Evolutionary conservation across 129 eudicot genomes (phyloP), one percentile per base, ranked within the genome.

Genomic region (Escallonia rubra): DNA sequence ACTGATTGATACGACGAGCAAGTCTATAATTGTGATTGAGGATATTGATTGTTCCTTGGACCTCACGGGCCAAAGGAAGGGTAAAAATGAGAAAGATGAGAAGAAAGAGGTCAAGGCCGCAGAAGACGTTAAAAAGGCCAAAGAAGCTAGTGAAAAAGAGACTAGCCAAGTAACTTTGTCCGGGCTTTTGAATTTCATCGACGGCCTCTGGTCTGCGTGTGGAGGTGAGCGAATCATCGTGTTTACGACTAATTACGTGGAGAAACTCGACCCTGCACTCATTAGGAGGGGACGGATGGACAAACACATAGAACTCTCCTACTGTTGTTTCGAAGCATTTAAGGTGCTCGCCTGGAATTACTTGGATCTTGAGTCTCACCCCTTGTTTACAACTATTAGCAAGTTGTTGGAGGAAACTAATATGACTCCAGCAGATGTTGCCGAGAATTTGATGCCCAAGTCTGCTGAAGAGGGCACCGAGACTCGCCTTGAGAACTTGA

Each of bases 401-500:
- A 54, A 14, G 34, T 54, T 54, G 38, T 54, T 54, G 7, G 59
- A n/a, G 38, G 59, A 54, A n/a, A 7, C 7, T 6, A 54, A 54
- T 54, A 54, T 54, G 59, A 54, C 59, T 13, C 59, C 59, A 34
- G 59, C 59, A 11, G 59, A 54, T n/a, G 59, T 54, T 12, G 59
- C 59, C 5, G 59, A 54, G 59, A 54, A 54, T 54, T 54, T 54
- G 59, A 54, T 54, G 59, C 59, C 59, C 59, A 54, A 54, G 34
- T 11, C 7, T 14, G 59, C 13, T 14, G 23, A 54, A 54, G 59
- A 54, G 59, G 59, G 14, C 7, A 0, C 59, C 23, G 23, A 54
- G 59, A 54, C 23, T 13, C 0, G 59, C 59, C 14, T 54, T 16
- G n/a, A 54, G 23, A 54, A n/a, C 59, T 13, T 54, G 59, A 54